These are phyloP conservation scores for Claviceps purpurea DNA, from an alignment of 2,329 filamentous ascomycete genomes.

Conservation along the genomic window DNA sequence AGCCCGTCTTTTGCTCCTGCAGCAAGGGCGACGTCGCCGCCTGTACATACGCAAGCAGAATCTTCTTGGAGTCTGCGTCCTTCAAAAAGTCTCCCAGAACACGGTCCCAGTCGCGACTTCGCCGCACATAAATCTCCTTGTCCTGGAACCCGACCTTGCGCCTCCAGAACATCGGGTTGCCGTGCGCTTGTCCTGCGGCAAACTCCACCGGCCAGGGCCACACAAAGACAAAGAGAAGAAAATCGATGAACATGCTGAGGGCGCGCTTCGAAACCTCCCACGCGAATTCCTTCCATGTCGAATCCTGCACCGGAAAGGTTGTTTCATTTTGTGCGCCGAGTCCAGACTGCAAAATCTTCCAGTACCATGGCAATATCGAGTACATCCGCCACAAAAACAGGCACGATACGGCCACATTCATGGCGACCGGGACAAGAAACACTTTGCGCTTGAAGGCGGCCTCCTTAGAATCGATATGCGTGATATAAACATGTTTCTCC, in stretches of 20 bases:
- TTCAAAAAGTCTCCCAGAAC: slow-evolving; percentile 41
- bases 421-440: slow-evolving; percentile 62
- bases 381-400: slow-evolving; percentile 57
- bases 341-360: slow-evolving; percentile 47
- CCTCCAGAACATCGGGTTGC: slow-evolving; percentile 60
- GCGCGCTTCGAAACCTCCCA: slow-evolving; percentile 47
- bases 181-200: slow-evolving; percentile 42
- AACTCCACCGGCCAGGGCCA: slow-evolving; percentile 66
- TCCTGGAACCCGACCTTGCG: slow-evolving; percentile 62
- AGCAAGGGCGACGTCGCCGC: slow-evolving; percentile 55
- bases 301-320: slow-evolving; percentile 45
- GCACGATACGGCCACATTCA: slow-evolving; percentile 56
- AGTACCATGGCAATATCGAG: slow-evolving; percentile 60
- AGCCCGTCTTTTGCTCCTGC: slow-evolving; percentile 69
- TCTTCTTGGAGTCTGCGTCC: slow-evolving; percentile 36
- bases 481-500: slow-evolving; percentile 62
- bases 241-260: slow-evolving; percentile 60
- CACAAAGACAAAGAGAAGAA: slow-evolving; percentile 51
- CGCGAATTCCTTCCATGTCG: slow-evolving; percentile 42
- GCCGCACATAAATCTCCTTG: slow-evolving; percentile 68
- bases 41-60: slow-evolving; percentile 49
- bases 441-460: slow-evolving; percentile 64
- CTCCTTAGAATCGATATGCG: slow-evolving; percentile 65
- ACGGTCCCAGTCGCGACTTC: slow-evolving; percentile 60
- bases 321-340: slow-evolving; percentile 54